Conservation (phyloP, 768 basidiomycete species). For the Serendipita sp. region DNA sequence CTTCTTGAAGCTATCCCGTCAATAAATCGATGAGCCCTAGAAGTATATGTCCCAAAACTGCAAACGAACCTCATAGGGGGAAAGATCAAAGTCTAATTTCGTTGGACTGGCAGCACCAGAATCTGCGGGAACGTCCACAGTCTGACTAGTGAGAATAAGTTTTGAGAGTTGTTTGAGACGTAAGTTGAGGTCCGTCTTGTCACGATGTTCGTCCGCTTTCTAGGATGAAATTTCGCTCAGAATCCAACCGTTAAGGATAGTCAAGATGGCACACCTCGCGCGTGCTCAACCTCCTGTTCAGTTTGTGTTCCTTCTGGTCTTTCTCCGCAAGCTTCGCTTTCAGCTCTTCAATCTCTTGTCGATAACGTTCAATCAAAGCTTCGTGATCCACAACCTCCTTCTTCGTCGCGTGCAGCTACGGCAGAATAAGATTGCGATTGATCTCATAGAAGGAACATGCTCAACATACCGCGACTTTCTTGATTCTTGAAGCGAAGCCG, state of each 20-base stretch:
- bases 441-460: neutral
- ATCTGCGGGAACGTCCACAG: slow-evolving; percentile 53
- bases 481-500: slow-evolving; percentile 80
- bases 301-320: slow-evolving; percentile 42
- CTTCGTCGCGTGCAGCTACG: slow-evolving; percentile 67
- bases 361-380: slow-evolving; percentile 83
- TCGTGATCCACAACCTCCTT: slow-evolving; percentile 89
- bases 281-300: slow-evolving; percentile 34
- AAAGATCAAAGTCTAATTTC: slow-evolving; percentile 82
- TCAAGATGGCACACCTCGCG: slow-evolving; percentile 24
- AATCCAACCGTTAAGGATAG: neutral
- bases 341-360: slow-evolving; percentile 86
- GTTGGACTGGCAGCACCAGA: slow-evolving; percentile 56
- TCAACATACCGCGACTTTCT: slow-evolving; percentile 56
- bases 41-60: slow-evolving; percentile 23
- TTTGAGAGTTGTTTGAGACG: slow-evolving; percentile 73
- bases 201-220: slow-evolving; percentile 74
- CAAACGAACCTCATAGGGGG: slow-evolving; percentile 43
- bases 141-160: slow-evolving; percentile 72
- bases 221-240: slow-evolving; percentile 17
- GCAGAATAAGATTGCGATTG: neutral
- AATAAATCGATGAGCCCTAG: neutral
- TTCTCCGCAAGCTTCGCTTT: slow-evolving; percentile 54
- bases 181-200: slow-evolving; percentile 66
- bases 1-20: slow-evolving; percentile 51